phyloP scores from a whole-genome alignment of 2,329 filamentous ascomycete genomes.

The Aureobasidium sp. region DNA sequence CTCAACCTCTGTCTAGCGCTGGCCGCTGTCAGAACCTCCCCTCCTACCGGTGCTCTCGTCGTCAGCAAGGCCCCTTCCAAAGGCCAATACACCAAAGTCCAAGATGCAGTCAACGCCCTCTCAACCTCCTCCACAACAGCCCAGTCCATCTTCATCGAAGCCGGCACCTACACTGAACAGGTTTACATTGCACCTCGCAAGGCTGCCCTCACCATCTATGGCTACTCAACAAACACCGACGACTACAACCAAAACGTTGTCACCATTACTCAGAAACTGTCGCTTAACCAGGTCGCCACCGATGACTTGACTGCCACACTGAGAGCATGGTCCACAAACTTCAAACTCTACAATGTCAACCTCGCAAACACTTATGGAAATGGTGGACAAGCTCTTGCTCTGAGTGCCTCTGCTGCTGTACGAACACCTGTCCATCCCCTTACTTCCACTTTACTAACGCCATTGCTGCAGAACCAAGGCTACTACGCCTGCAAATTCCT shows the following conservation, averaged over 20 bases:
- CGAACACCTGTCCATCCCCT: neutral
- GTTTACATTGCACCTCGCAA: conserved; percentile 43
- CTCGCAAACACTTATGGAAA: conserved; percentile 42
- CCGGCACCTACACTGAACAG: conserved; percentile 54
- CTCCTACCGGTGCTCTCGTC: conserved; percentile 44
- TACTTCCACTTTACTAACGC: neutral
- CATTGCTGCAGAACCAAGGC: conserved; percentile 43
- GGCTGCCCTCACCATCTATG: conserved; percentile 48
- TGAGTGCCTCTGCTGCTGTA: conserved; percentile 41
- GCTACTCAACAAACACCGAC: conserved; percentile 46
- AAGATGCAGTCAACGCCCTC: conserved; percentile 51
- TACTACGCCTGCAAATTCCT: conserved; percentile 50
- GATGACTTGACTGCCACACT: conserved; percentile 49
- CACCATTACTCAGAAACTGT: conserved; percentile 41
- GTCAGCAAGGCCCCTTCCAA: conserved; percentile 31
- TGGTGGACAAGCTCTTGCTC: conserved; percentile 45
- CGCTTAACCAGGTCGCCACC: conserved; percentile 38
- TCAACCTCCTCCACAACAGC: conserved; percentile 40
- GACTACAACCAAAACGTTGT: conserved; percentile 50
- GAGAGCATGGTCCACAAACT: conserved; percentile 39
- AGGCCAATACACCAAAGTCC: conserved; percentile 38
- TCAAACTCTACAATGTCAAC: conserved; percentile 57
- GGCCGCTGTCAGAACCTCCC: conserved; percentile 31
- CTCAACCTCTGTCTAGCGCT: conserved; percentile 16
- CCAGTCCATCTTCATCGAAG: conserved; percentile 55